These are phyloP conservation scores for Beta corolliflora DNA, from an alignment of 179 eudicot species.

Conservation along the genomic window DNA sequence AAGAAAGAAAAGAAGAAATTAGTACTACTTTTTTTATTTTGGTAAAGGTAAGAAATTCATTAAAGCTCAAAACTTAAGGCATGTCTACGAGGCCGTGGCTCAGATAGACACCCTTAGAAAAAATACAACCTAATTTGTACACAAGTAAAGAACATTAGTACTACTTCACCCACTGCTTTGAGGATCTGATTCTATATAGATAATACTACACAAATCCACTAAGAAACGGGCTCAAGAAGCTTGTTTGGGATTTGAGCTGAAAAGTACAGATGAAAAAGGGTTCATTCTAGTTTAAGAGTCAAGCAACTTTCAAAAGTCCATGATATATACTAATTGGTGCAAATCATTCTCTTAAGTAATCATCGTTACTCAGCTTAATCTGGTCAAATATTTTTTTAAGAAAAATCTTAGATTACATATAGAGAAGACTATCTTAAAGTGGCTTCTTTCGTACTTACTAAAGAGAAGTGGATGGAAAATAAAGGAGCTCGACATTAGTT, in stretches of 20 bases:
- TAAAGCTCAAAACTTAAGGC: too few species aligned
- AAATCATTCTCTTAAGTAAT: conserved; percentile 1
- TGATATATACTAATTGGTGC: not conserved
- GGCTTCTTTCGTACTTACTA: not conserved
- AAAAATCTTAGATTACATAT: not conserved
- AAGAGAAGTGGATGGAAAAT: not conserved
- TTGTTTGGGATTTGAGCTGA: conserved; percentile 32
- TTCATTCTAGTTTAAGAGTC: not conserved
- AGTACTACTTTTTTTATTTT: too few species aligned
- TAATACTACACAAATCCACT: conserved; percentile 10
- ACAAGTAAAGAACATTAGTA: too few species aligned
- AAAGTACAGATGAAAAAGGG: conserved; percentile 17
- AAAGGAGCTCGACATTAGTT: not conserved
- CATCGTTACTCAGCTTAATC: not conserved
- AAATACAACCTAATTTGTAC: too few species aligned
- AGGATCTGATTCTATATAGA: conserved; percentile 8
- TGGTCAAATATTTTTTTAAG: not conserved
- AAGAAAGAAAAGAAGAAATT: too few species aligned
- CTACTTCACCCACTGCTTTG: not conserved
- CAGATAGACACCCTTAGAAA: too few species aligned
- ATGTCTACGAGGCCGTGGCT: too few species aligned
- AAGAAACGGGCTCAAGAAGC: conserved; percentile 21
- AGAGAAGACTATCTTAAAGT: not conserved
- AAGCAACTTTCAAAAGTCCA: conserved; percentile 2
- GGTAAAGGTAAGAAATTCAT: too few species aligned